Conservation (phyloP, 2,329 filamentous ascomycete species). For the Scortechinia acanthostroma region DNA sequence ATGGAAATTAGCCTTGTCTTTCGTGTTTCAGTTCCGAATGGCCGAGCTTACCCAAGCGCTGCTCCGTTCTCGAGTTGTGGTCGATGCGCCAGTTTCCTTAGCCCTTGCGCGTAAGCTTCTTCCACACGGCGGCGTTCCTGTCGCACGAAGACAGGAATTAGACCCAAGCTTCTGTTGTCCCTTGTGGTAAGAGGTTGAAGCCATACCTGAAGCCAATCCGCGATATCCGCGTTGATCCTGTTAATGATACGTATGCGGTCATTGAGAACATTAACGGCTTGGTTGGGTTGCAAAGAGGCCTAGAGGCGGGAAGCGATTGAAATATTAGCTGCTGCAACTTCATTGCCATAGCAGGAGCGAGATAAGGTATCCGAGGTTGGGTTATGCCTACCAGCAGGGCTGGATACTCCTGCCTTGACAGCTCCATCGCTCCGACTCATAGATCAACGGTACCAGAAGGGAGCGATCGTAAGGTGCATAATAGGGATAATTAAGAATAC, state of each 20-base stretch:
- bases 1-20: slow-evolving; percentile 2
- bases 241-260: slow-evolving; percentile 62
- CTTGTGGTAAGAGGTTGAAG: slow-evolving; percentile 3
- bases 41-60: slow-evolving; percentile 51
- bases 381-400: slow-evolving; percentile 63
- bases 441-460: slow-evolving; percentile 5
- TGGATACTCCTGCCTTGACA: slow-evolving; percentile 65
- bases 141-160: slow-evolving; percentile 6
- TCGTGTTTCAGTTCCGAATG: background rate
- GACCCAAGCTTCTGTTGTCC: slow-evolving; percentile 8
- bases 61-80: slow-evolving; percentile 48
- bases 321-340: no score
- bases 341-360: no score
- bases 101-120: slow-evolving; percentile 58
- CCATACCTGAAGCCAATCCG: slow-evolving; percentile 68
- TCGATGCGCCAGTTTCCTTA: slow-evolving; percentile 58
- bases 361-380: no score
- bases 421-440: slow-evolving; percentile 35
- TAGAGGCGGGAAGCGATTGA: slow-evolving; percentile 17
- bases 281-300: slow-evolving; percentile 55
- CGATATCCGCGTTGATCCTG: slow-evolving; percentile 61
- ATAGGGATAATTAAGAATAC: no score
- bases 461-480: slow-evolving; percentile 14
- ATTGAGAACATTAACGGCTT: slow-evolving; percentile 58
- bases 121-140: slow-evolving; percentile 68